Evolutionary conservation across 2,329 filamentous ascomycete genomes (phyloP).

Genomic region (Fusarium sp.): DNA sequence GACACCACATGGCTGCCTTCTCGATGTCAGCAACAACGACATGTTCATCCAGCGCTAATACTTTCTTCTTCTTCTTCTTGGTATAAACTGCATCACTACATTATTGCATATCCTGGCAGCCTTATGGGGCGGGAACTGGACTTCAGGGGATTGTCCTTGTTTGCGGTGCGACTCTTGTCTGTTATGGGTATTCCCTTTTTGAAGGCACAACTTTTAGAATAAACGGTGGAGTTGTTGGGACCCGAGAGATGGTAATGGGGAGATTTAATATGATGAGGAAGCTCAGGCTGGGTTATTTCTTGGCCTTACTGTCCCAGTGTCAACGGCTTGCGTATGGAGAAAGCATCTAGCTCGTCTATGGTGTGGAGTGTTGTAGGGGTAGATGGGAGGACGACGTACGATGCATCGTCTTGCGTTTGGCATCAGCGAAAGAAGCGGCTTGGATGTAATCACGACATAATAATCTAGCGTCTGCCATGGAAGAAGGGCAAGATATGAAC

Average conservation of each 20-base stretch:
- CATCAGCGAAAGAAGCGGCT: constrained; percentile 24
- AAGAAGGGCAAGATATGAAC: constrained; percentile 8
- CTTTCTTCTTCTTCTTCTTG: constrained; percentile 33
- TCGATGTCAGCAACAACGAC: constrained; percentile 2
- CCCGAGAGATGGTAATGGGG: constrained; percentile 1
- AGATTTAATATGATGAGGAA: constrained; percentile 17
- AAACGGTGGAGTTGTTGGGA: neutral
- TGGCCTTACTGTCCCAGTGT: neutral
- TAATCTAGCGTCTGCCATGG: constrained; percentile 34
- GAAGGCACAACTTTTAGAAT: constrained; percentile 25
- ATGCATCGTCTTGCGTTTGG: constrained; percentile 19
- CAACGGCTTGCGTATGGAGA: neutral
- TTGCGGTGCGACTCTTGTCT: constrained; percentile 16
- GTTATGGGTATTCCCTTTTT: constrained; percentile 21
- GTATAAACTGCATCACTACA: constrained; percentile 32
- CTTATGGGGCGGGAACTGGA: constrained; percentile 10
- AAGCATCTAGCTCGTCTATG: constrained; percentile 5
- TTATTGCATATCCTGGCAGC: constrained; percentile 26
- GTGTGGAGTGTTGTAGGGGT: constrained; percentile 8
- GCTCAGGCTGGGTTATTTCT: neutral
- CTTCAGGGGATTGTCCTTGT: constrained; percentile 29
- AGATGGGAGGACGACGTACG: neutral
- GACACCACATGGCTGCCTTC: constrained; percentile 11
- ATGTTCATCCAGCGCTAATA: constrained; percentile 12
- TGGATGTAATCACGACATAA: constrained; percentile 39